Percentiles rank a stretch among this genome's conserved stretches.
These are phyloP conservation scores for Fusarium euwallaceae DNA, from an alignment of 2,329 filamentous ascomycete species.

Conservation along the genomic window DNA sequence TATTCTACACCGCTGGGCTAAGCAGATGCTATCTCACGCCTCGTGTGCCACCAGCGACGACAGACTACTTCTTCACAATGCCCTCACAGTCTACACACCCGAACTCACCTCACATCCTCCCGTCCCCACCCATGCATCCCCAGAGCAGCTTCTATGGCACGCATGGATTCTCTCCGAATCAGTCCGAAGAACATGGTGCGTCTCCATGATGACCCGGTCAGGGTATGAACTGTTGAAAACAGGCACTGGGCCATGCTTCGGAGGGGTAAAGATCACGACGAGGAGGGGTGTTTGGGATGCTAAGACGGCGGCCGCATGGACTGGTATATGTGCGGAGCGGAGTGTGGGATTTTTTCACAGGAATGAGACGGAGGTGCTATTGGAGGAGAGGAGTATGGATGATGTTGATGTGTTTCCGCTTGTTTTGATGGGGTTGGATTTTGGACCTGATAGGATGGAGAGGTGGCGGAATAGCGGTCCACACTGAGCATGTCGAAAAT, in stretches of 20 bases:
- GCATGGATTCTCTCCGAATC: constrained; percentile 50
- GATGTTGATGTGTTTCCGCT: constrained; percentile 23
- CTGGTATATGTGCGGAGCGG: constrained; percentile 27
- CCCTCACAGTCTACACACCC: background rate
- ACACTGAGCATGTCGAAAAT: background rate
- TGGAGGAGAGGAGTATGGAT: background rate
- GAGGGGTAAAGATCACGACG: constrained; percentile 39
- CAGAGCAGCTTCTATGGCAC: constrained; percentile 42
- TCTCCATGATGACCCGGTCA: constrained; percentile 36
- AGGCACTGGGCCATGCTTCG: constrained; percentile 24
- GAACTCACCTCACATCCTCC: constrained; percentile 6
- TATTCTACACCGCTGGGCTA: constrained; percentile 32
- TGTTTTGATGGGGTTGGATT: constrained; percentile 28
- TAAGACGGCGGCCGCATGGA: constrained; percentile 37
- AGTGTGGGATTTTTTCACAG: constrained; percentile 34
- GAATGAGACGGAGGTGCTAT: constrained; percentile 13
- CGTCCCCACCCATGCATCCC: constrained; percentile 7
- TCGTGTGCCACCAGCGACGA: background rate
- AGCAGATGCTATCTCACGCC: constrained; percentile 14
- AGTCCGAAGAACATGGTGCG: constrained; percentile 47
- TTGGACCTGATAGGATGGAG: constrained; percentile 24
- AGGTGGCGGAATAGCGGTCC: constrained; percentile 12
- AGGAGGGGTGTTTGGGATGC: constrained; percentile 48
- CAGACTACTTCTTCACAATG: constrained; percentile 21
- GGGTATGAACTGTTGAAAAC: constrained; percentile 34